Percentiles rank a stretch among this genome's conserved stretches.
These are phyloP conservation scores for Podaxis sp. DNA, from an alignment of 768 basidiomycete species.

Conservation along the genomic window DNA sequence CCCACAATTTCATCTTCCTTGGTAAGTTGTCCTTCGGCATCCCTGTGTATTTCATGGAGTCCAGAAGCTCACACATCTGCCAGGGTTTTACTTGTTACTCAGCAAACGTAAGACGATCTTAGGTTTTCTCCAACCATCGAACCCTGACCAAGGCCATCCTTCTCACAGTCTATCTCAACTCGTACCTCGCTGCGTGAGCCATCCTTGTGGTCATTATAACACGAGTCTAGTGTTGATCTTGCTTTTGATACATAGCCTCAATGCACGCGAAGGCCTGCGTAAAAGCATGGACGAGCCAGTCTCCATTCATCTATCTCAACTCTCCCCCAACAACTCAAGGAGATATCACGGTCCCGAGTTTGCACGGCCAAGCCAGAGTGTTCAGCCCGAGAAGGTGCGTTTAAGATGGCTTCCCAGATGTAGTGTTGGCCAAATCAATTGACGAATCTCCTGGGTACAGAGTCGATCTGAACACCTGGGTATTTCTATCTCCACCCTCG, in stretches of 20 bases:
- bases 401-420: background rate
- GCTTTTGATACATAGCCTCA: conserved; percentile 32
- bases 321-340: conserved; percentile 23
- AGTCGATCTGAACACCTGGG: conserved; percentile 13
- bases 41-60: background rate
- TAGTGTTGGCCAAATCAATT: background rate
- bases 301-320: conserved; percentile 44
- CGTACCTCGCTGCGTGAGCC: conserved; percentile 48
- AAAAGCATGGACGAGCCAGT: conserved; percentile 32
- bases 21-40: conserved; percentile 27
- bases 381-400: conserved; percentile 22
- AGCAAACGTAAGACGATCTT: conserved; percentile 44
- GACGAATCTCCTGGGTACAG: background rate
- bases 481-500: conserved; percentile 24
- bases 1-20: conserved; percentile 52
- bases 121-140: background rate
- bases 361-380: conserved; percentile 6
- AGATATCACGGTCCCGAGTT: conserved; percentile 19
- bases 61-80: background rate
- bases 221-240: background rate
- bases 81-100: conserved; percentile 49
- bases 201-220: background rate
- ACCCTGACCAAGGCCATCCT: background rate
- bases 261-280: conserved; percentile 43
- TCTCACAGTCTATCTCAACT: conserved; percentile 52